phyloP scores from a whole-genome alignment of 345 rosid genomes.

The Aurinia saxatilis region DNA sequence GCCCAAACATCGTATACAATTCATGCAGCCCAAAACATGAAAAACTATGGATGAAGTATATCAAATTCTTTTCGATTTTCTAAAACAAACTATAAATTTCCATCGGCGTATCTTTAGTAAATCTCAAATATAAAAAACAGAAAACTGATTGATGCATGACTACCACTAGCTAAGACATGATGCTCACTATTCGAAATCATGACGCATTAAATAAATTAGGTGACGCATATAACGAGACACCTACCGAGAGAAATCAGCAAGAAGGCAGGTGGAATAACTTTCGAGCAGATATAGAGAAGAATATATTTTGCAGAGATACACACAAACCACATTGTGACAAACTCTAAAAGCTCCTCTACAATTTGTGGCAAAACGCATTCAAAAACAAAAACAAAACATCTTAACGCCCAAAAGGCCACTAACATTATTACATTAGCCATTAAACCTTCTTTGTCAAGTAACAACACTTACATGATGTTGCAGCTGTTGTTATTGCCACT shows the following conservation, averaged over 20 bases:
- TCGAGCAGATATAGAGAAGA: slow-evolving; percentile 14
- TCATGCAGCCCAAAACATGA: neutral
- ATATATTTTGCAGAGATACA: slow-evolving; percentile 16
- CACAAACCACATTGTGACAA: slow-evolving; percentile 25
- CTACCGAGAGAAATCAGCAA: slow-evolving; percentile 13
- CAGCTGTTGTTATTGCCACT: slow-evolving; percentile 12
- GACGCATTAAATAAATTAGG: slow-evolving; percentile 20
- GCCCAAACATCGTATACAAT: too few species aligned
- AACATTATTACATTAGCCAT: slow-evolving; percentile 8
- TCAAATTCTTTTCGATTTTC: neutral
- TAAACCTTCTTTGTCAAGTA: slow-evolving; percentile 8
- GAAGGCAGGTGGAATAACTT: slow-evolving; percentile 29
- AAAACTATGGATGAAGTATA: neutral
- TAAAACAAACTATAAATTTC: too few species aligned
- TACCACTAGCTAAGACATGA: neutral
- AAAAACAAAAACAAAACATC: too few species aligned
- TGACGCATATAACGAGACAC: slow-evolving; percentile 30
- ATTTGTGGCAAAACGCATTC: neutral
- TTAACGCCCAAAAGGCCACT: neutral
- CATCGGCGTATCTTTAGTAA: neutral
- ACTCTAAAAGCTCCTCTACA: slow-evolving; percentile 8
- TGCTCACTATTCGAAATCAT: neutral
- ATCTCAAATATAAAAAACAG: neutral
- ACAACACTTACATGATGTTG: slow-evolving; percentile 19
- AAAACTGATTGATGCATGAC: slow-evolving; percentile 15